These are phyloP conservation scores for Cercospora sp. DNA, from an alignment of 2,329 filamentous ascomycete genomes.

Conservation along the genomic window DNA sequence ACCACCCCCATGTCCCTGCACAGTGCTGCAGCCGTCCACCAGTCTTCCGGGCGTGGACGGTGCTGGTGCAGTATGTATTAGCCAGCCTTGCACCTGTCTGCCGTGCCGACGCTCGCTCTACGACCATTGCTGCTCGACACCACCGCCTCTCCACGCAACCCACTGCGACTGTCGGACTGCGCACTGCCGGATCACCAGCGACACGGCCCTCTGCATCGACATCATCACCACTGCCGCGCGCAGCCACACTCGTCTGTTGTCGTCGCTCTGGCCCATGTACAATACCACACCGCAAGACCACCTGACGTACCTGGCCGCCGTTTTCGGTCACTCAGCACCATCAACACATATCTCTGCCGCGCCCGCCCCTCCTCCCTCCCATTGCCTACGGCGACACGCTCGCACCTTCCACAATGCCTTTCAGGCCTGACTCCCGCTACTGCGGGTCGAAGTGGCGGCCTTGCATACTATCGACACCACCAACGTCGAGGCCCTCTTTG, in stretches of 20 bases:
- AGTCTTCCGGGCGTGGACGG: background rate
- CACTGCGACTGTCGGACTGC: background rate
- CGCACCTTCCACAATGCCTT: constrained; percentile 65
- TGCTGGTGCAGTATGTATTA: background rate
- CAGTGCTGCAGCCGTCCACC: background rate
- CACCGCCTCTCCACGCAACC: background rate
- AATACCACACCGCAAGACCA: constrained; percentile 12
- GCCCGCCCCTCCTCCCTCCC: constrained; percentile 9
- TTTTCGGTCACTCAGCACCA: constrained; percentile 20
- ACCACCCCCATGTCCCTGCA: background rate
- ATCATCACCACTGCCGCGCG: background rate
- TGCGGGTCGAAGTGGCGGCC: constrained; percentile 86
- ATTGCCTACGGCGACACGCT: constrained; percentile 16
- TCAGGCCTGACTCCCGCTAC: constrained; percentile 77
- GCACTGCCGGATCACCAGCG: background rate
- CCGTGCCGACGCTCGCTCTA: constrained; percentile 10
- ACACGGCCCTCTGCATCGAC: background rate
- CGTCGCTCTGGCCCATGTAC: constrained; percentile 9
- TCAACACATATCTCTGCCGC: constrained; percentile 12
- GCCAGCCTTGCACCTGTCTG: background rate
- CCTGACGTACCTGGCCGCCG: constrained; percentile 17
- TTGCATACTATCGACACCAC: constrained; percentile 94
- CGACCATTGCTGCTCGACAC: constrained; percentile 4
- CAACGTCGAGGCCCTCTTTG: constrained; percentile 89
- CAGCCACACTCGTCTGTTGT: constrained; percentile 6